These are phyloP conservation scores for Penicillium aurantiogriseum DNA, from an alignment of 2,329 filamentous ascomycete genomes.

Conservation along the genomic window DNA sequence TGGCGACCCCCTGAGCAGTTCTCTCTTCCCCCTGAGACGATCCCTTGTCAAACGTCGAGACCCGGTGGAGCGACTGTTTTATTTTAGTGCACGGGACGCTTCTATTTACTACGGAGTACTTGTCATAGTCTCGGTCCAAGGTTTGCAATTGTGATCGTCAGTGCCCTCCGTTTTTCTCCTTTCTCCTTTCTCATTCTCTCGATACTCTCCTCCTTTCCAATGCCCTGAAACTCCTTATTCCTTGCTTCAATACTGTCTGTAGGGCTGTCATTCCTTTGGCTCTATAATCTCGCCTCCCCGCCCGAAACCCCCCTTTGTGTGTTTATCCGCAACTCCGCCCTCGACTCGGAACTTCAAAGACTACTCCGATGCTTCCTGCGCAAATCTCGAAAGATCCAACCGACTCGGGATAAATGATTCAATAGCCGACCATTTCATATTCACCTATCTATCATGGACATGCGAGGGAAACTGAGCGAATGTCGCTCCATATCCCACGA, in stretches of 20 bases:
- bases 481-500: conserved; percentile 58
- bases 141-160: conserved; percentile 28
- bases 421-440: not conserved
- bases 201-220: not conserved
- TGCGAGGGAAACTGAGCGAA: conserved; percentile 60
- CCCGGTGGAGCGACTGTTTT: conserved; percentile 2
- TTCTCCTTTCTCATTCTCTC: conserved; percentile 10
- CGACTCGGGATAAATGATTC: conserved; percentile 13
- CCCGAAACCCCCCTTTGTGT: conserved; percentile 4
- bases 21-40: conserved; percentile 12
- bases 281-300: conserved; percentile 13
- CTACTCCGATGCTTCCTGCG: conserved; percentile 38
- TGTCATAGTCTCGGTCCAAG: not conserved
- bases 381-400: conserved; percentile 2
- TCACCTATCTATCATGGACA: conserved; percentile 45
- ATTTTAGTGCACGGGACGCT: conserved; percentile 18
- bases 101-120: conserved; percentile 10
- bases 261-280: conserved; percentile 31
- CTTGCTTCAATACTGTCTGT: not conserved
- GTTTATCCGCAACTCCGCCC: not conserved
- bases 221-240: not conserved
- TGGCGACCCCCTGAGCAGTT: conserved; percentile 15
- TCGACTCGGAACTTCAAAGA: not conserved
- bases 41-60: conserved; percentile 6
- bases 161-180: conserved; percentile 22